Evolutionary conservation across 106 monocot genomes (phyloP).

Genomic region (Platanthera guangdongensis): DNA sequence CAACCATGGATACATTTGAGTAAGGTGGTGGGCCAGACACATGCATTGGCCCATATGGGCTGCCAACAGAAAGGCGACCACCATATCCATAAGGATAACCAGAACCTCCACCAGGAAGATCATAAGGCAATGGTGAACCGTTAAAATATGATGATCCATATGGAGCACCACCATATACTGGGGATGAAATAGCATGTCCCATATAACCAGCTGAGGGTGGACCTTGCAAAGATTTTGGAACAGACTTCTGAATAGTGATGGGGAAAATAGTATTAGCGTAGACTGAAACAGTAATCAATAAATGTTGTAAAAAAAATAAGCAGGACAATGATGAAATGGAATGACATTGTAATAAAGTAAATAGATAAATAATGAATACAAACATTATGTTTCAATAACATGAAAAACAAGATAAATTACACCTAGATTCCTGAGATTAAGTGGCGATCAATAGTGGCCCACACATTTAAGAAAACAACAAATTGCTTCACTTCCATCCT

Average conservation of each 20-base stretch:
- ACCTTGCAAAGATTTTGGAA: slow-evolving; percentile 46
- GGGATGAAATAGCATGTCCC: slow-evolving; percentile 46
- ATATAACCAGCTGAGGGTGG: slow-evolving; percentile 56
- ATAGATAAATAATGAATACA: background rate
- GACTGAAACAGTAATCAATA: background rate
- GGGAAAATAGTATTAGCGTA: slow-evolving; percentile 2
- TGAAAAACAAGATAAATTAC: too few relatives aligned
- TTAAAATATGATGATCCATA: slow-evolving; percentile 44
- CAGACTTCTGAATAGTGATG: slow-evolving; percentile 38
- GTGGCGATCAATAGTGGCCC: too few relatives aligned
- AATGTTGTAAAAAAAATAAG: background rate
- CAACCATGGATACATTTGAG: slow-evolving; percentile 43
- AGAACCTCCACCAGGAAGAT: slow-evolving; percentile 30
- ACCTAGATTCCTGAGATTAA: too few relatives aligned
- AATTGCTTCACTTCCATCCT: too few relatives aligned
- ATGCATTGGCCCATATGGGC: slow-evolving; percentile 64
- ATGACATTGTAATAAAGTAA: background rate
- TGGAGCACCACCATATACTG: slow-evolving; percentile 74
- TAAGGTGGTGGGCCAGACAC: slow-evolving; percentile 49
- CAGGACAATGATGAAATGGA: background rate
- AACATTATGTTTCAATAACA: too few relatives aligned
- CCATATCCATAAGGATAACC: slow-evolving; percentile 58
- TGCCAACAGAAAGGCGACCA: slow-evolving; percentile 52
- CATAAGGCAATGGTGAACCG: slow-evolving; percentile 55
- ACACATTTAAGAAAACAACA: too few relatives aligned